Base-by-base conservation (phyloP, 2,329 filamentous ascomycete genomes). In the Pseudocercospora cruenta region DNA sequence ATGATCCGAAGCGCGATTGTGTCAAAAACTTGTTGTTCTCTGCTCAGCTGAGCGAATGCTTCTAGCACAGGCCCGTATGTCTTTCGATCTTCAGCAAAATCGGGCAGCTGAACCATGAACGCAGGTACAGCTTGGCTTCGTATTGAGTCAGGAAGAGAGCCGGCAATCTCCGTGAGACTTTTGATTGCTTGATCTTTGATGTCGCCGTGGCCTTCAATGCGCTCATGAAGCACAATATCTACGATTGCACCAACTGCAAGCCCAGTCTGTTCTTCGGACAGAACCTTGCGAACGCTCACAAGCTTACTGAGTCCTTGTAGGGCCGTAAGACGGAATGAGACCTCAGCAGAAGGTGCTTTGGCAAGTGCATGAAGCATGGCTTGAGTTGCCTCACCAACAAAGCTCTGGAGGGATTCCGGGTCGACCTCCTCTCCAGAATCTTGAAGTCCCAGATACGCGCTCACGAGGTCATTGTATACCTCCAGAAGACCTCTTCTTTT, bases 111-210 rank as follows among this genome's bases (percentile, higher is more conserved):
- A 3, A 88, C 87, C 76, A 90, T 83, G 73, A 91, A 89, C 4
- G 86, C 86, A 26, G 88, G 88, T 71, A 91, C 87, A 0, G 88
- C 87, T 64, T 88, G 87, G 55, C 89, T 84, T 71, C 89, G 85
- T 28, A 91, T 86, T 10, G 88, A 78, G 55, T 84, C 82, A 19
- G 88, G 86, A 71, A 88, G 88, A 66, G 87, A 82, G 66, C 85
- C 85, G 6, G 88, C 88, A 49, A 90, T 83, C 36, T 88, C 84
- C 3, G 86, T 82, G 53, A 91, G 80, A 24, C 85, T 83, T 36
- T 81, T 78, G 66, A 90, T 85, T 5, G 88, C 86, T 67, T 86
- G 83, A 65, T 84, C 81, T 68, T 87, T 87, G 36, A 89, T 78
- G 65, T 88, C 84, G 62, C 85, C 83, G 59, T 85, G 83, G 9